phyloP scores from a whole-genome alignment of 2,329 filamentous ascomycete genomes.

The Trichoderma aggressivum region DNA sequence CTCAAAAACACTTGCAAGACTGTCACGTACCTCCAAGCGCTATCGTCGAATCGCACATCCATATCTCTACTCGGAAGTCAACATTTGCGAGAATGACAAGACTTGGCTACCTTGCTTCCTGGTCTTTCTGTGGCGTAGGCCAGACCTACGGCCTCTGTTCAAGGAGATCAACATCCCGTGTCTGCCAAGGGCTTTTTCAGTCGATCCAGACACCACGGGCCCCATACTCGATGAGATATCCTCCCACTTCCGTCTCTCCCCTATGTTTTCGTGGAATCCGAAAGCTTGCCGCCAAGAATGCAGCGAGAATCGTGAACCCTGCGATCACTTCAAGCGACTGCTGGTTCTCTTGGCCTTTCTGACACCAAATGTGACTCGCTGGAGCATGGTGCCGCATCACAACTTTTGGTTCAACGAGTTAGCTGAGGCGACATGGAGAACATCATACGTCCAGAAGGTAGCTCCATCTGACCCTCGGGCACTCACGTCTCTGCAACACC shows the following conservation, averaged over 20 bases:
- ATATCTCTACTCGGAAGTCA: not conserved
- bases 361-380: not conserved
- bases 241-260: not conserved
- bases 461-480: not conserved
- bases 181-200: not conserved
- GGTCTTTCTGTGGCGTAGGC: not conserved
- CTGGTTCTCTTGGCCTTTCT: not conserved
- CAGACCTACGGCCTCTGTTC: not conserved
- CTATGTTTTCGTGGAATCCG: not conserved
- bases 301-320: not conserved
- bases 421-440: not conserved
- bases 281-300: not conserved
- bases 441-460: not conserved
- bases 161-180: not conserved
- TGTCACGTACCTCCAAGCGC: not conserved
- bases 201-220: not conserved
- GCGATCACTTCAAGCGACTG: not conserved
- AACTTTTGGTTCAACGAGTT: not conserved
- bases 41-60: not conserved
- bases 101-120: not conserved
- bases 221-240: not conserved
- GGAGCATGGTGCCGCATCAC: not conserved
- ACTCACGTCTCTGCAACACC: not conserved
- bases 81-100: not conserved
- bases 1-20: not conserved